phyloP scores from a whole-genome alignment of 768 basidiomycete species.

The Lentinula edodes region DNA sequence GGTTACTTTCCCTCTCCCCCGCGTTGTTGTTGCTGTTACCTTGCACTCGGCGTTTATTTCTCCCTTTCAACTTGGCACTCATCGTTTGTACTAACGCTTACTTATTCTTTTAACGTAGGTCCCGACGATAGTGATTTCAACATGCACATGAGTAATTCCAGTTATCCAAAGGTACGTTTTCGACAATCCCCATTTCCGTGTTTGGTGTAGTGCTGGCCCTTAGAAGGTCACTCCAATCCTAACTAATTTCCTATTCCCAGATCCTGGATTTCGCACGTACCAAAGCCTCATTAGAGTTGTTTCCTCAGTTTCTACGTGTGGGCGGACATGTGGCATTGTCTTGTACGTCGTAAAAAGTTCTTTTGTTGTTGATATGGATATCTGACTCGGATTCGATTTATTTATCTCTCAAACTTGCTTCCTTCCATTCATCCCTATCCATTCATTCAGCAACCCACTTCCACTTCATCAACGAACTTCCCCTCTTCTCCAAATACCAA shows the following conservation, averaged over 20 bases:
- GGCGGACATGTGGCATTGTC: constrained; percentile 31
- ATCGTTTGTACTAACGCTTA: too few species aligned
- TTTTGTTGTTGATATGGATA: too few species aligned
- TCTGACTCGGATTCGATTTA: too few species aligned
- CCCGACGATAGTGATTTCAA: constrained; percentile 73
- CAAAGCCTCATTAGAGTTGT: constrained; percentile 10
- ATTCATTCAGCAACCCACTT: constrained; percentile 36
- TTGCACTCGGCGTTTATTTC: too few species aligned
- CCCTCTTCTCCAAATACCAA: constrained; percentile 38
- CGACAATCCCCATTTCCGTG: too few species aligned
- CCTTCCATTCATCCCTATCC: not conserved
- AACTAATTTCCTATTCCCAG: not conserved
- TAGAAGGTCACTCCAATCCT: too few species aligned
- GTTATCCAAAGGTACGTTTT: constrained; percentile 60
- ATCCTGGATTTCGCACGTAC: constrained; percentile 1
- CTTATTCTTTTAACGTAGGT: constrained; percentile 25
- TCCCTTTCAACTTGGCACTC: not conserved
- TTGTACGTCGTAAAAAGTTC: constrained; percentile 26
- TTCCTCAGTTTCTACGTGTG: constrained; percentile 35
- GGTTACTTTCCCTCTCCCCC: too few species aligned
- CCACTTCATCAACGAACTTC: constrained; percentile 45
- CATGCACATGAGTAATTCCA: constrained; percentile 75
- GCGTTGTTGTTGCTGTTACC: too few species aligned
- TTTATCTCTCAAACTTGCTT: not conserved
- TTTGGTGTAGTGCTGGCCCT: constrained; percentile 1